Evolutionary conservation across 2,329 filamentous ascomycete species (phyloP).

Genomic region (Dactylellina haptotyla): DNA sequence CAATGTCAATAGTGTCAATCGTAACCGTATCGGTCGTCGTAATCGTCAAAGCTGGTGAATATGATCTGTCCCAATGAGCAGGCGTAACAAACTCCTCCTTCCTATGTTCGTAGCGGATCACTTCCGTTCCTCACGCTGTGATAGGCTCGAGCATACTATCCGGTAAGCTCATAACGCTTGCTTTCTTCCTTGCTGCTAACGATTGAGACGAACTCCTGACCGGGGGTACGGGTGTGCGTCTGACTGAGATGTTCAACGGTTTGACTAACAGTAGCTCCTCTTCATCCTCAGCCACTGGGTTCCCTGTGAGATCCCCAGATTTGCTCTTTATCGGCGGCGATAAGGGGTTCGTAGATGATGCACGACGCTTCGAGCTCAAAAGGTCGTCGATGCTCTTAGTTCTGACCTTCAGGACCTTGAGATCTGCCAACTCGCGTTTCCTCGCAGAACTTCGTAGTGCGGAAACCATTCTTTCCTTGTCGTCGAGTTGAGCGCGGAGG

Average conservation of each 20-base stretch:
- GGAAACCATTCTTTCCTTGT: constrained; percentile 92
- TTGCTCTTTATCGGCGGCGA: constrained; percentile 33
- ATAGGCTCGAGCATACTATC: constrained; percentile 47
- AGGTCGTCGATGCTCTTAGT: constrained; percentile 53
- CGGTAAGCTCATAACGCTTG: constrained; percentile 51
- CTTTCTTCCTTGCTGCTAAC: constrained; percentile 40
- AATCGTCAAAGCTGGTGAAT: constrained; percentile 33
- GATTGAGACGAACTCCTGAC: constrained; percentile 48
- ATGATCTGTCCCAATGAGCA: constrained; percentile 2
- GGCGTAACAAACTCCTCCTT: constrained; percentile 4
- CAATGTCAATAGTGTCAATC: constrained; percentile 19
- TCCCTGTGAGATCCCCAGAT: constrained; percentile 34
- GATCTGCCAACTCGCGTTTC: constrained; percentile 83
- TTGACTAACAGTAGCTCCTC: constrained; percentile 47
- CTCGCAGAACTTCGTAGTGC: constrained; percentile 86
- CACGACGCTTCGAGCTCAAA: constrained; percentile 57
- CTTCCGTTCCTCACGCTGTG: constrained; percentile 46
- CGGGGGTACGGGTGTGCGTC: constrained; percentile 44
- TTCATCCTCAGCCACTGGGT: constrained; percentile 45
- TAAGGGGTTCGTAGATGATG: constrained; percentile 42
- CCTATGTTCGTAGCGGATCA: constrained; percentile 22
- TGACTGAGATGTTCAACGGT: constrained; percentile 45
- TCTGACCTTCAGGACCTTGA: constrained; percentile 60
- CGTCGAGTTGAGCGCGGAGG: constrained; percentile 85
- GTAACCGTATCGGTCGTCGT: constrained; percentile 37